These are phyloP conservation scores for Termitomyces sp. DNA, from an alignment of 768 basidiomycete species.

Conservation along the genomic window DNA sequence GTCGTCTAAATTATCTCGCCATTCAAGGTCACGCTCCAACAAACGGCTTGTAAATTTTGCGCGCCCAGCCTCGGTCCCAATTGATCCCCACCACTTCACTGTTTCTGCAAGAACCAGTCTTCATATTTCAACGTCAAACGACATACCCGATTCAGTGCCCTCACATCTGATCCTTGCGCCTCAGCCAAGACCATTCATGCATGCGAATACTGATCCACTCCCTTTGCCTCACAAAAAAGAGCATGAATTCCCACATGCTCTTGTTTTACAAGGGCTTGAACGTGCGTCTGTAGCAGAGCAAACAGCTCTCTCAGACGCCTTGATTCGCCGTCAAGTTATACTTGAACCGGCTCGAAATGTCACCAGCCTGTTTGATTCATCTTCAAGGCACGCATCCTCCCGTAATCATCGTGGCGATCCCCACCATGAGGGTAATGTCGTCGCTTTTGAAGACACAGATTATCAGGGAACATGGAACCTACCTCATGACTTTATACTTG, in stretches of 20 bases:
- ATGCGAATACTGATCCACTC: slow-evolving; percentile 30
- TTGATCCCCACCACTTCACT: slow-evolving; percentile 17
- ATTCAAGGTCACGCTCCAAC: slow-evolving; percentile 6
- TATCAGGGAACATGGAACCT: slow-evolving; percentile 44
- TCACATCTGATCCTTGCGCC: slow-evolving; percentile 9
- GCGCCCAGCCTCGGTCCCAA: slow-evolving; percentile 31
- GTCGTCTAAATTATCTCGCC: slow-evolving; percentile 4
- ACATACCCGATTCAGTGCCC: background rate
- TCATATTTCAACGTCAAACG: slow-evolving; percentile 1
- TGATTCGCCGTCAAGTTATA: slow-evolving; percentile 46
- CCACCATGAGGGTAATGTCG: background rate
- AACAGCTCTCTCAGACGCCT: slow-evolving; percentile 45
- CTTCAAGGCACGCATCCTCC: background rate
- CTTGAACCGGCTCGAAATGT: slow-evolving; percentile 26
- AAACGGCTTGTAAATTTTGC: slow-evolving; percentile 16
- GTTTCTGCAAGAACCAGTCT: background rate
- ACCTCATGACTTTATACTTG: slow-evolving; percentile 63
- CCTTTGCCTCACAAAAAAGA: slow-evolving; percentile 10
- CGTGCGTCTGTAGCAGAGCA: slow-evolving; percentile 49
- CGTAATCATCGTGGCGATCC: background rate
- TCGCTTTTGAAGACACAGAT: slow-evolving; percentile 21
- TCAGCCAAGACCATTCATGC: slow-evolving; percentile 16
- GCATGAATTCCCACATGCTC: slow-evolving; percentile 44
- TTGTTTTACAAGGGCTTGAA: slow-evolving; percentile 72
- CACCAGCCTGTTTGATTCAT: slow-evolving; percentile 8